phyloP scores from a whole-genome alignment of 768 basidiomycete species.

The Mycena maculata region DNA sequence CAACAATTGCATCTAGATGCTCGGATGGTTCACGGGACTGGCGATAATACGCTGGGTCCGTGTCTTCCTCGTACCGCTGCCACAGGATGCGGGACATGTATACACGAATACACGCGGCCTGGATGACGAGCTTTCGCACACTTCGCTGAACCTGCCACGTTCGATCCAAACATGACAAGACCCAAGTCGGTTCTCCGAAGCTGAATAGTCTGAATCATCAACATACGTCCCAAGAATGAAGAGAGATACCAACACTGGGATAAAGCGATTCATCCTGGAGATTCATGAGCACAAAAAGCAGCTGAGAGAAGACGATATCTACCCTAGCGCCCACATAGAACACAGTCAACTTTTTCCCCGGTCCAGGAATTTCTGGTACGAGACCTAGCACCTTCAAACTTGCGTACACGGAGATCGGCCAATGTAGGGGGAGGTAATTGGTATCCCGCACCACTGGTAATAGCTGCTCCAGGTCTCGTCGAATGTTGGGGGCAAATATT shows the following conservation, averaged over 20 bases:
- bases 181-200: slow-evolving; percentile 59
- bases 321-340: slow-evolving; percentile 25
- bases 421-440: slow-evolving; percentile 58
- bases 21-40: slow-evolving; percentile 11
- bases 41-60: slow-evolving; percentile 30
- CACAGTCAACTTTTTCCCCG: slow-evolving; percentile 19
- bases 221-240: background rate
- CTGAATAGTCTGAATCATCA: slow-evolving; percentile 40
- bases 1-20: slow-evolving; percentile 56
- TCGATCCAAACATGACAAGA: slow-evolving; percentile 53
- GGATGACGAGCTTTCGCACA: slow-evolving; percentile 44
- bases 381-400: slow-evolving; percentile 49
- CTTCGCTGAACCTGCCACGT: slow-evolving; percentile 40
- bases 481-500: slow-evolving; percentile 37
- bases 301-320: slow-evolving; percentile 24
- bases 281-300: slow-evolving; percentile 45
- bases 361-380: slow-evolving; percentile 33
- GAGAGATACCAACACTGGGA: slow-evolving; percentile 50
- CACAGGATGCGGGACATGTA: slow-evolving; percentile 49
- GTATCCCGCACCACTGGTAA: slow-evolving; percentile 58
- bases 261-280: slow-evolving; percentile 51
- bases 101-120: slow-evolving; percentile 50
- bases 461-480: slow-evolving; percentile 56
- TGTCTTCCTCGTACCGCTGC: slow-evolving; percentile 52
- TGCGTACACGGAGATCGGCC: slow-evolving; percentile 54